These are phyloP conservation scores for Moricandia arvensis DNA, from an alignment of 345 rosid species.

Conservation along the genomic window DNA sequence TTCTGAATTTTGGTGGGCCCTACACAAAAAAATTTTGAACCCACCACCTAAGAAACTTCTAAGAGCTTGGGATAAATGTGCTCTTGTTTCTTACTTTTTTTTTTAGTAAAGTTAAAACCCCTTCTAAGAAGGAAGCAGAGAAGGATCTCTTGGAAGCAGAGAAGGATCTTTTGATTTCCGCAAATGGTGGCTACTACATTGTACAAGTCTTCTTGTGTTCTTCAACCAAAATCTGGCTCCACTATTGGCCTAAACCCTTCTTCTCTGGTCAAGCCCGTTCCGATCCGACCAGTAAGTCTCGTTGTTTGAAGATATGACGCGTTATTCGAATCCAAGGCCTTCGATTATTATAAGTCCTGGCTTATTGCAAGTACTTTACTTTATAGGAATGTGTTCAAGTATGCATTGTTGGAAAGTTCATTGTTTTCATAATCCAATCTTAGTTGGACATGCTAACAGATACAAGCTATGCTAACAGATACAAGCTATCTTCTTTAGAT, in stretches of 20 bases:
- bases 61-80: too few species aligned
- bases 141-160: constrained; percentile 16
- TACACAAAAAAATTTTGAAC: too few species aligned
- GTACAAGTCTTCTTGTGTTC: constrained; percentile 31
- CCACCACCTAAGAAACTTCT: too few species aligned
- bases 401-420: too few species aligned
- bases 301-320: background rate
- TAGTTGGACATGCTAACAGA: too few species aligned
- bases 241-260: constrained; percentile 26
- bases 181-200: constrained; percentile 41
- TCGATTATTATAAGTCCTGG: background rate
- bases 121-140: too few species aligned
- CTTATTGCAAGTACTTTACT: background rate
- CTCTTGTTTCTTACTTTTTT: too few species aligned
- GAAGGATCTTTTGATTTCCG: background rate
- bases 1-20: too few species aligned
- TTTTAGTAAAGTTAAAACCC: too few species aligned
- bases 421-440: too few species aligned
- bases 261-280: constrained; percentile 6
- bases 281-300: constrained; percentile 29
- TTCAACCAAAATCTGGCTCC: constrained; percentile 33
- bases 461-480: too few species aligned
- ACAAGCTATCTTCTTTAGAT: too few species aligned
- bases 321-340: background rate
- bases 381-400: background rate